Conservation (phyloP, 192 early-diverging fungal species). For the Linnemannia elongata region DNA sequence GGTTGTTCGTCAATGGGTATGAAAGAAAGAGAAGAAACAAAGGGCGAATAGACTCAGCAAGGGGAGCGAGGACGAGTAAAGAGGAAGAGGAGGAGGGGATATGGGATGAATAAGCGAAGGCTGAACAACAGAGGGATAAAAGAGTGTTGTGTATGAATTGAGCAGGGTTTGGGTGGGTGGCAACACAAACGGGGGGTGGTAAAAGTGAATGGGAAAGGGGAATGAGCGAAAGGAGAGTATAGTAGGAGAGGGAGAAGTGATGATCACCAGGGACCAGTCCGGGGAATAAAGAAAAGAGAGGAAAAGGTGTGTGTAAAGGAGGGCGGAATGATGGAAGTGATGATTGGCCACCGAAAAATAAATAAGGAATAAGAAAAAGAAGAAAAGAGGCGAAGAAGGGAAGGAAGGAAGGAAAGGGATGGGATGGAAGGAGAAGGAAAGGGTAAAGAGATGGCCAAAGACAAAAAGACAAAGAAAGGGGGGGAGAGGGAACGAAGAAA, state of each 20-base stretch:
- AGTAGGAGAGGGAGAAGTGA: background rate
- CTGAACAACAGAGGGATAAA: background rate
- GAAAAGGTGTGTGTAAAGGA: background rate
- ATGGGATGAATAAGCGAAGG: background rate
- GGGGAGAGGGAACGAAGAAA: background rate
- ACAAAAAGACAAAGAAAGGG: slow-evolving; percentile 1
- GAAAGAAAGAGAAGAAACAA: background rate
- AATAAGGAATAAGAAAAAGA: background rate
- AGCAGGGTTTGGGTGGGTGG: background rate
- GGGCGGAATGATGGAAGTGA: background rate
- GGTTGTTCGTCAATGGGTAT: background rate
- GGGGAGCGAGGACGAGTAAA: background rate
- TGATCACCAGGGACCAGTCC: background rate
- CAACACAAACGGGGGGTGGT: background rate
- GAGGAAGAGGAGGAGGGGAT: background rate
- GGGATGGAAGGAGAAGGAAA: background rate
- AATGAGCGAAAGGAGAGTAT: background rate
- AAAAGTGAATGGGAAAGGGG: background rate
- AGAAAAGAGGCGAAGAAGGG: background rate
- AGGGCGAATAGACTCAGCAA: background rate
- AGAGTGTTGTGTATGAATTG: too few species aligned
- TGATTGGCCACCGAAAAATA: background rate
- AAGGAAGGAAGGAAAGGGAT: background rate
- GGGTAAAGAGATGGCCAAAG: background rate
- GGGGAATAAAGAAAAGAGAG: background rate